Percentiles rank a stretch among this genome's conserved stretches.
phyloP scores from a whole-genome alignment of 2,329 filamentous ascomycete species.

The Ceratocystis huliohia region DNA sequence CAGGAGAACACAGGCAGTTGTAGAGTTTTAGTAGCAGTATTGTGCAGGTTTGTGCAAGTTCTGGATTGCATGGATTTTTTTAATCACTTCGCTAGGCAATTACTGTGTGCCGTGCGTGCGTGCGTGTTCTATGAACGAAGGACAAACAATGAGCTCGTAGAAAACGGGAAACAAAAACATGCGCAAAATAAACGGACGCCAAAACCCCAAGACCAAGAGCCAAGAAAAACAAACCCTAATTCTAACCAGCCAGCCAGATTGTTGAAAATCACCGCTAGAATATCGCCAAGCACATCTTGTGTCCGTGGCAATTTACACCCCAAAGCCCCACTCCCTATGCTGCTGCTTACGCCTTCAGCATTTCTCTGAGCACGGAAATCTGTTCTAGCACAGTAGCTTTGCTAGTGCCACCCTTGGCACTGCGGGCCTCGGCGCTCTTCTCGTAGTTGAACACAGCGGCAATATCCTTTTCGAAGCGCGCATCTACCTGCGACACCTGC shows the following conservation, averaged over 20 bases:
- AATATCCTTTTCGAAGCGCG: constrained; percentile 59
- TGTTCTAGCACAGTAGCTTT: constrained; percentile 53
- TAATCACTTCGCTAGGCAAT: background rate
- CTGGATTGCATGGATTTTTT: background rate
- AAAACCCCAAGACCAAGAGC: background rate
- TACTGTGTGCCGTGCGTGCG: background rate
- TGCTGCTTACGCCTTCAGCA: constrained; percentile 25
- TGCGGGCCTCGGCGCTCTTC: constrained; percentile 65
- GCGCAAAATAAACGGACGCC: constrained; percentile 1
- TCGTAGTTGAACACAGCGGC: constrained; percentile 65
- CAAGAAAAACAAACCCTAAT: constrained; percentile 1
- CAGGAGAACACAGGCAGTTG: too few relatives aligned
- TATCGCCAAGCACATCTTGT: background rate
- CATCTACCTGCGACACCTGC: constrained; percentile 55
- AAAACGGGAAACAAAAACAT: background rate
- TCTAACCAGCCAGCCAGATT: background rate
- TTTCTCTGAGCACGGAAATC: constrained; percentile 38
- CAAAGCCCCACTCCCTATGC: background rate
- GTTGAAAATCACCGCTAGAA: background rate
- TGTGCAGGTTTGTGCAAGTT: too few relatives aligned
- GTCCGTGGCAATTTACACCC: background rate
- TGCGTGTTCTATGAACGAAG: background rate
- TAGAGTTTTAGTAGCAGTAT: too few relatives aligned
- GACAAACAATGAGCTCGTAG: background rate
- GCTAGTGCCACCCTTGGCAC: constrained; percentile 67